Conservation (phyloP, 78 protist species). For the Cyanophora paradoxa region DNA sequence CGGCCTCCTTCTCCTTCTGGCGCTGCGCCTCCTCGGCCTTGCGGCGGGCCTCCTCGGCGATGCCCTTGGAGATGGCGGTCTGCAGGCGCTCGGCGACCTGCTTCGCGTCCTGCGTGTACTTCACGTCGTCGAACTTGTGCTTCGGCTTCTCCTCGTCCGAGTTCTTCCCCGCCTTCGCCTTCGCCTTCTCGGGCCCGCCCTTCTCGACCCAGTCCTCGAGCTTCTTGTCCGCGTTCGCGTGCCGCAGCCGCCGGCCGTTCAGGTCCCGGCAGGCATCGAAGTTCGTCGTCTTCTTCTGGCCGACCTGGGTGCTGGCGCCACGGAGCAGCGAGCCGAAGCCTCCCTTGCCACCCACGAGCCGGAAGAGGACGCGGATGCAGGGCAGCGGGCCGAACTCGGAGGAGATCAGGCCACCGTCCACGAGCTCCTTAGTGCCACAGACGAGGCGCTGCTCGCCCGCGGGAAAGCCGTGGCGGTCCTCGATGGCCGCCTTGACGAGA, state of each 20-base stretch:
- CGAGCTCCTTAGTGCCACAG: not conserved
- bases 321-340: slow-evolving; percentile 65
- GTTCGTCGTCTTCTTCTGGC: slow-evolving; percentile 57
- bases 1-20: not conserved
- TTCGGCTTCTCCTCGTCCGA: slow-evolving; percentile 20
- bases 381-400: not conserved
- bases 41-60: not conserved
- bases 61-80: not conserved
- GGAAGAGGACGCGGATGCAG: slow-evolving; percentile 1
- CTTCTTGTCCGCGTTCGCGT: slow-evolving; percentile 44
- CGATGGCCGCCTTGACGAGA: not conserved
- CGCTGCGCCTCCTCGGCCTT: not conserved
- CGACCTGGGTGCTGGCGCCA: not conserved
- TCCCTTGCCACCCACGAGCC: slow-evolving; percentile 59
- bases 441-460: not conserved
- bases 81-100: not conserved
- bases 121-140: not conserved
- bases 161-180: slow-evolving; percentile 22
- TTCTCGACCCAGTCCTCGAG: slow-evolving; percentile 38
- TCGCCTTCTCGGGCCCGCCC: no score
- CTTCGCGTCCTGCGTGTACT: not conserved
- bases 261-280: slow-evolving; percentile 67
- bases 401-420: no score
- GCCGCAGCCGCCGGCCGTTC: slow-evolving; percentile 55
- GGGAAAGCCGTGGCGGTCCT: not conserved